Conservation (phyloP, 176 grass and related monocot genomes). For the Oryza glaberrima region DNA sequence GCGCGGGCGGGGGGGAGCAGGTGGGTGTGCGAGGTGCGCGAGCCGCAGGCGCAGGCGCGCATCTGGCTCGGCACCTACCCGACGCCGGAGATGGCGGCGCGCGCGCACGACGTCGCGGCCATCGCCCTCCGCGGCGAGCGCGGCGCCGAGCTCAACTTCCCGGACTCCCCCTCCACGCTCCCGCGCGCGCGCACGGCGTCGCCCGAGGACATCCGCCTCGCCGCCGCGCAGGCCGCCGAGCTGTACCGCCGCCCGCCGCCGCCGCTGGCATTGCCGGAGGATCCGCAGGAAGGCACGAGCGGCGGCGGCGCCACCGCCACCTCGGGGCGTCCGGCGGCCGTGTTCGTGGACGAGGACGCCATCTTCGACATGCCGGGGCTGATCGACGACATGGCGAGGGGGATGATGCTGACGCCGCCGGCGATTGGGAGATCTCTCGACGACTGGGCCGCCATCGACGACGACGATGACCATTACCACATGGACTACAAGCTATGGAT, state of each 20-base stretch:
- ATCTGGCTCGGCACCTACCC: constrained; percentile 75
- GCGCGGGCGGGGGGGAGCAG: constrained; percentile 37
- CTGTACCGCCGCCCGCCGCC: constrained; percentile 18
- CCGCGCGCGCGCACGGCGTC: constrained; percentile 5
- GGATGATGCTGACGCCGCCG: constrained; percentile 49
- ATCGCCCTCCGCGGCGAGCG: constrained; percentile 39
- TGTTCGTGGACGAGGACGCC: constrained; percentile 44
- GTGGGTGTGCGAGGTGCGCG: constrained; percentile 77
- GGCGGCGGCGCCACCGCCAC: no score
- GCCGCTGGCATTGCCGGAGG: not conserved
- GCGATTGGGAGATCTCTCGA: not conserved
- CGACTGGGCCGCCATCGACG: not conserved
- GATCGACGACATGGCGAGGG: constrained; percentile 52
- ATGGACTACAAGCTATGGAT: constrained; percentile 32
- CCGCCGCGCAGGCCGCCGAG: constrained; percentile 40
- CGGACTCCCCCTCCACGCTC: constrained; percentile 29
- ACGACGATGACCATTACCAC: not conserved
- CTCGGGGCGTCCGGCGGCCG: not conserved
- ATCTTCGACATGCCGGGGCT: constrained; percentile 46
- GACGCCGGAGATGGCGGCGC: constrained; percentile 69
- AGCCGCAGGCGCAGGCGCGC: constrained; percentile 56
- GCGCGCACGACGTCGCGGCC: constrained; percentile 66
- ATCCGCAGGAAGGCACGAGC: not conserved
- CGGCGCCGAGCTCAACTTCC: constrained; percentile 44
- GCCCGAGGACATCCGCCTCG: constrained; percentile 33